A percentile compares a stretch with the other conserved stretches of the same genome.
Conservation (phyloP, 1,284 basidiomycete genomes). For the Earliella scabrosa region DNA sequence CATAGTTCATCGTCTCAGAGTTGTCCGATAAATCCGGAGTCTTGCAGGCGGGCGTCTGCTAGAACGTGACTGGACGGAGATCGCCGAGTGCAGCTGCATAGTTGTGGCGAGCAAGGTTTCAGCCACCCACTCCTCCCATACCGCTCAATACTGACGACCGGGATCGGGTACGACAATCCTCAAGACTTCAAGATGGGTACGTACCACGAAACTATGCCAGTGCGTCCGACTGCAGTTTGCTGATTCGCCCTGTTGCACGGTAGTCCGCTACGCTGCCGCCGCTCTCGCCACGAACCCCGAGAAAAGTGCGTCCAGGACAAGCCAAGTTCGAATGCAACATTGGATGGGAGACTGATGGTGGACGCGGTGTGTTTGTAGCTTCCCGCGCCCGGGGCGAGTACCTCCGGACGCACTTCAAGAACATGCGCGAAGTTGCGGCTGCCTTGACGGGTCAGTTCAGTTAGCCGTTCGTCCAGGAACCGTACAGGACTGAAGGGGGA, state of each 20-base stretch:
- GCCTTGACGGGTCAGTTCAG: slow-evolving; percentile 75
- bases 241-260: slow-evolving; percentile 26
- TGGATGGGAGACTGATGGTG: slow-evolving; percentile 13
- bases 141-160: slow-evolving; percentile 26
- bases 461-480: neutral
- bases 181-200: slow-evolving; percentile 71
- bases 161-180: slow-evolving; percentile 34
- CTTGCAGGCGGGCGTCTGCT: too few species aligned
- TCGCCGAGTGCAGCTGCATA: slow-evolving; percentile 30
- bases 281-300: slow-evolving; percentile 88
- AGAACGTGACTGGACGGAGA: slow-evolving; percentile 9
- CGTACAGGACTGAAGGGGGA: slow-evolving; percentile 22
- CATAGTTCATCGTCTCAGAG: too few species aligned
- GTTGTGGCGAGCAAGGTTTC: slow-evolving; percentile 34
- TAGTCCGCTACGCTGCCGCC: slow-evolving; percentile 92
- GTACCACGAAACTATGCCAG: slow-evolving; percentile 35
- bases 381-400: slow-evolving; percentile 95
- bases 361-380: slow-evolving; percentile 51
- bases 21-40: too few species aligned
- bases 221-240: neutral
- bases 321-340: slow-evolving; percentile 5
- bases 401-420: slow-evolving; percentile 99
- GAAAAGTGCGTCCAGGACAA: slow-evolving; percentile 70
- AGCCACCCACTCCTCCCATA: slow-evolving; percentile 30
- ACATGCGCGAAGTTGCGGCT: slow-evolving; percentile 96